A percentile compares a stretch with the other conserved stretches of the same genome.
Evolutionary conservation across 176 grass and related monocot genomes (phyloP).

Genomic region (Zizania latifolia): DNA sequence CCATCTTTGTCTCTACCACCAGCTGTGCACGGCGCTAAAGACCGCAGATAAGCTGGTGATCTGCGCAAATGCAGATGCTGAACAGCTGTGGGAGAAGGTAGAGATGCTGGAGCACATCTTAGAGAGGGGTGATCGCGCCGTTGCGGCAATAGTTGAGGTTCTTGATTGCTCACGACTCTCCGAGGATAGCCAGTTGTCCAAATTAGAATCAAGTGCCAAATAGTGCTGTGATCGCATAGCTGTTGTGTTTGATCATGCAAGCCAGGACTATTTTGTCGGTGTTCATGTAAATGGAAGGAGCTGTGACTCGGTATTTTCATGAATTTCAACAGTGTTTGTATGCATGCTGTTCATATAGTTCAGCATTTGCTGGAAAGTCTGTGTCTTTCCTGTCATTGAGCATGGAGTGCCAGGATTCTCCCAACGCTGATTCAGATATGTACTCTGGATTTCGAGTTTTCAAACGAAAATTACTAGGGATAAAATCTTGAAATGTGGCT

Average conservation of each 20-base stretch:
- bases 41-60: slow-evolving; percentile 39
- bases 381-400: background rate
- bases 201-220: slow-evolving; percentile 12
- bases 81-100: slow-evolving; percentile 29
- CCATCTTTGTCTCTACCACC: background rate
- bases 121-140: background rate
- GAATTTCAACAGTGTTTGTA: background rate
- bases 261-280: background rate
- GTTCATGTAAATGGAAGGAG: background rate
- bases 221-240: background rate
- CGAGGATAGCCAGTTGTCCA: background rate
- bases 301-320: background rate
- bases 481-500: background rate
- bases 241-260: background rate
- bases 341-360: background rate
- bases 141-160: slow-evolving; percentile 9
- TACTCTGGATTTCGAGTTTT: background rate
- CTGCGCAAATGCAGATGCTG: background rate
- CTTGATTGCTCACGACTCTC: background rate
- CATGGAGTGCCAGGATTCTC: background rate
- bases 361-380: background rate
- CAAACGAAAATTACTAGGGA: background rate
- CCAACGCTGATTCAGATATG: no score
- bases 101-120: slow-evolving; percentile 17
- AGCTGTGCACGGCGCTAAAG: slow-evolving; percentile 32